Percentiles rank a stretch among this genome's conserved stretches.
Conservation (phyloP, 306 rosid genomes). For the Quercus mongolica region DNA sequence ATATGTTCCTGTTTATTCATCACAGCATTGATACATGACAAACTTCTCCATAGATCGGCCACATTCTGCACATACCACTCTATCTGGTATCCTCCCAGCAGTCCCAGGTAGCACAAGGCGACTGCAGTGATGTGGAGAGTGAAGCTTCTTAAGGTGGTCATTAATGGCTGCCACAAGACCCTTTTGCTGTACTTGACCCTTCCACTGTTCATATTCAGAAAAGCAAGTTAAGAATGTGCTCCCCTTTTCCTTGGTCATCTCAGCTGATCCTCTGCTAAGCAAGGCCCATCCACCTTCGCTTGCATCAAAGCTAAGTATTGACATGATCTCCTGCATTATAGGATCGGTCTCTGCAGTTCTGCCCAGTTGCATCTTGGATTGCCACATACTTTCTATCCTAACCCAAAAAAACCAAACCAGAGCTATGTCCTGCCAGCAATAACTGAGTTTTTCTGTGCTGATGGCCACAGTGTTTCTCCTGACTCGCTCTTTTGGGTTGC, state of each 20-base stretch:
- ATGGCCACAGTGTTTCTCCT: conserved; percentile 9
- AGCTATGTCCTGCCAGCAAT: conserved; percentile 6
- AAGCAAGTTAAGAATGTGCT: background rate
- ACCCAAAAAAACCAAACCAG: conserved; percentile 23
- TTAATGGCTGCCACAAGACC: conserved; percentile 10
- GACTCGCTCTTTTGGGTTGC: conserved; percentile 24
- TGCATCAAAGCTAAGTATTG: conserved; percentile 18
- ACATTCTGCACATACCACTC: conserved; percentile 25
- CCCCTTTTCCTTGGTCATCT: conserved; percentile 14
- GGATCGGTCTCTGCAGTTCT: conserved; percentile 9
- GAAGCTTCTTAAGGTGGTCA: background rate
- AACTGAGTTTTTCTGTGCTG: background rate
- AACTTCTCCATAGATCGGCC: conserved; percentile 25
- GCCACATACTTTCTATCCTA: conserved; percentile 23
- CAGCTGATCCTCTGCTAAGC: conserved; percentile 8
- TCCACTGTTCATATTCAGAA: background rate
- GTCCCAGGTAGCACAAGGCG: conserved; percentile 24
- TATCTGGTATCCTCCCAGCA: conserved; percentile 24
- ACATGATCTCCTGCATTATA: conserved; percentile 11
- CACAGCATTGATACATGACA: conserved; percentile 28
- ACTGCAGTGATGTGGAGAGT: conserved; percentile 19
- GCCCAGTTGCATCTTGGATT: conserved; percentile 13
- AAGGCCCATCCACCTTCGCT: conserved; percentile 28
- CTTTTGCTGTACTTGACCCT: background rate
- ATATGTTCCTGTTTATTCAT: conserved; percentile 1